phyloP scores from a whole-genome alignment of 805 yeast species.

The Clavispora santaluciae region DNA sequence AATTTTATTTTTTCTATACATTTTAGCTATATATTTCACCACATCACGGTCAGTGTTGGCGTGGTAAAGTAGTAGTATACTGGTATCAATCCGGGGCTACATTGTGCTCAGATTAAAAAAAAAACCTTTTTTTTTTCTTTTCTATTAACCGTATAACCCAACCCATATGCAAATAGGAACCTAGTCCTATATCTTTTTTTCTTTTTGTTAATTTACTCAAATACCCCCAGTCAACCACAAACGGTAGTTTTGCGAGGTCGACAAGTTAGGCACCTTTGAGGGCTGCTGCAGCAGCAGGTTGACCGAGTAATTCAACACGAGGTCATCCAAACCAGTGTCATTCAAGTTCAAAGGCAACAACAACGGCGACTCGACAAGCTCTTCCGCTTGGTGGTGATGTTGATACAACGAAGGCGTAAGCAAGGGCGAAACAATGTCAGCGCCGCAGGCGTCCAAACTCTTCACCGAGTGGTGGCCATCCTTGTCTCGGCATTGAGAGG shows the following conservation, averaged over 20 bases:
- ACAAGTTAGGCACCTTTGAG: slow-evolving; percentile 11
- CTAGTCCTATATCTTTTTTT: not conserved
- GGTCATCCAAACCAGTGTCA: slow-evolving; percentile 22
- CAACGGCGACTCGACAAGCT: slow-evolving; percentile 20
- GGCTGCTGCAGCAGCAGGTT: slow-evolving; percentile 9
- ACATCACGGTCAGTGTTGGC: too few relatives aligned
- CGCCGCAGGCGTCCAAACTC: slow-evolving; percentile 10
- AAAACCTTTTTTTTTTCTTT: not conserved
- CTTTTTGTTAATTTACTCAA: slow-evolving; percentile 1
- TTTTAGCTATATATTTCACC: too few relatives aligned
- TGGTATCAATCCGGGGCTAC: too few relatives aligned
- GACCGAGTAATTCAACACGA: slow-evolving; percentile 32
- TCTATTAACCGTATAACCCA: not conserved
- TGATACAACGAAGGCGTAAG: slow-evolving; percentile 34
- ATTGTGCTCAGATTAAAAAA: not conserved
- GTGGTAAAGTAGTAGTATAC: too few relatives aligned
- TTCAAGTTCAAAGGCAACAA: slow-evolving; percentile 16
- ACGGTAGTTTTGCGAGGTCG: slow-evolving; percentile 36
- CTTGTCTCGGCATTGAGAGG: slow-evolving; percentile 27
- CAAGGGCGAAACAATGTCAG: slow-evolving; percentile 32
- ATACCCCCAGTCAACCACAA: slow-evolving; percentile 33
- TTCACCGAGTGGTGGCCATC: slow-evolving; percentile 25
- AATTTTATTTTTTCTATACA: too few relatives aligned
- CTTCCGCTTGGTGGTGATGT: slow-evolving; percentile 15
- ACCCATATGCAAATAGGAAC: slow-evolving; percentile 1